These are phyloP conservation scores for Chlorella variabilis DNA, from an alignment of 163 green algal genomes.

Conservation along the genomic window DNA sequence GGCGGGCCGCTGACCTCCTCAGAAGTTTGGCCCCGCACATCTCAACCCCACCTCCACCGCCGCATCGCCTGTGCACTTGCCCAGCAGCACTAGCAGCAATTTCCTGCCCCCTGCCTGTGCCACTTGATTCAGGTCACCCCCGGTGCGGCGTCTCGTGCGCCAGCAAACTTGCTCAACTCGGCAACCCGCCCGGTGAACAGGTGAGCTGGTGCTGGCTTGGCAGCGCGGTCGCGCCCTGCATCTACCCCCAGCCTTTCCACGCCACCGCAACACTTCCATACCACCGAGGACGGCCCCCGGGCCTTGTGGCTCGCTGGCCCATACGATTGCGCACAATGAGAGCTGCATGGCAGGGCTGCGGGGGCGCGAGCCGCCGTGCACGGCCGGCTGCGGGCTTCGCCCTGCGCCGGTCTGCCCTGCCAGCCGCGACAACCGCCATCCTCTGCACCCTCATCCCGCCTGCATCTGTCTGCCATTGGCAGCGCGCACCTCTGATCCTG, in stretches of 20 bases:
- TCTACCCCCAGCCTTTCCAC: neutral
- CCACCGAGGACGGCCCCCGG: neutral
- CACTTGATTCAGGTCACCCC: neutral
- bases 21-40: slow-evolving; percentile 13
- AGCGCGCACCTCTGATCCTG: neutral
- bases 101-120: neutral
- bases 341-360: neutral
- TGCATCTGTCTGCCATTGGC: neutral
- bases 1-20: neutral
- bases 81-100: neutral
- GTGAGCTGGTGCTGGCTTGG: too few species aligned
- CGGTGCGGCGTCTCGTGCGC: too few species aligned
- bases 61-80: neutral
- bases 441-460: neutral
- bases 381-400: neutral
- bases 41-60: neutral
- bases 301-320: slow-evolving; percentile 19
- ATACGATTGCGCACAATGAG: slow-evolving; percentile 37
- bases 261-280: slow-evolving; percentile 40
- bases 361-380: neutral
- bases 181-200: too few species aligned
- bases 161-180: too few species aligned
- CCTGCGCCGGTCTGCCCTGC: slow-evolving; percentile 15
- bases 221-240: neutral
- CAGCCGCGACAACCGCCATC: neutral